A percentile compares a stretch with the other conserved stretches of the same genome.
Conservation (phyloP, 2,329 filamentous ascomycete genomes). For the Arthrinium phaeospermum region DNA sequence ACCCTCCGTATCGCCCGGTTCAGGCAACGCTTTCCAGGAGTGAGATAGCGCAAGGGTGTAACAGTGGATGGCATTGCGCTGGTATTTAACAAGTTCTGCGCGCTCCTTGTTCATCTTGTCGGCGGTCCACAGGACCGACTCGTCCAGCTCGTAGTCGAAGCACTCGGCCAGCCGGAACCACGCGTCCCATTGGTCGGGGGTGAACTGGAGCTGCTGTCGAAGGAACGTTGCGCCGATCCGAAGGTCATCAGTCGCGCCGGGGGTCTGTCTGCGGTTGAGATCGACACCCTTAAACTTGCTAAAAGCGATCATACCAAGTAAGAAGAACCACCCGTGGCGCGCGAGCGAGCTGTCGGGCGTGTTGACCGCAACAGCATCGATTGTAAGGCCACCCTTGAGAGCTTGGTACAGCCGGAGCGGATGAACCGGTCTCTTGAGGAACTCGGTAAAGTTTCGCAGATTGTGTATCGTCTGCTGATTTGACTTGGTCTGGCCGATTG, state of each 20-base stretch:
- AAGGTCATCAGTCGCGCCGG: conserved; percentile 81
- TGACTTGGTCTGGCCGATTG: conserved; percentile 79
- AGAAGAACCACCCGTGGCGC: conserved; percentile 87
- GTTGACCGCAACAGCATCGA: conserved; percentile 74
- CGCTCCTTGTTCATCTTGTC: conserved; percentile 90
- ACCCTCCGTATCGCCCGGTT: conserved; percentile 47
- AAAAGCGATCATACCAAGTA: conserved; percentile 86
- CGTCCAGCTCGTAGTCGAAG: conserved; percentile 86
- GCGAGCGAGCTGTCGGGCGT: conserved; percentile 74
- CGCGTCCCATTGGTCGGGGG: conserved; percentile 82
- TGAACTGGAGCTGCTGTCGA: conserved; percentile 82
- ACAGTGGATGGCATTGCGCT: conserved; percentile 83
- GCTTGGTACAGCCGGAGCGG: conserved; percentile 80
- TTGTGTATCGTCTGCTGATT: conserved; percentile 87
- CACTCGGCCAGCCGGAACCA: conserved; percentile 90
- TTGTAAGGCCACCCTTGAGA: conserved; percentile 76
- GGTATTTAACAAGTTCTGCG: conserved; percentile 73
- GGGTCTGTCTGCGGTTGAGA: conserved; percentile 76
- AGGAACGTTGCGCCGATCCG: conserved; percentile 82
- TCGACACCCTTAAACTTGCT: conserved; percentile 79
- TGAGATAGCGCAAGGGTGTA: conserved; percentile 68
- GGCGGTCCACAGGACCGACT: conserved; percentile 85
- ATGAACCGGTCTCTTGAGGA: conserved; percentile 83
- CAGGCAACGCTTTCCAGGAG: conserved; percentile 52
- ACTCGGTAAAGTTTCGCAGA: conserved; percentile 79